phyloP scores from a whole-genome alignment of 768 basidiomycete genomes.

The Pulveroboletus sp. region DNA sequence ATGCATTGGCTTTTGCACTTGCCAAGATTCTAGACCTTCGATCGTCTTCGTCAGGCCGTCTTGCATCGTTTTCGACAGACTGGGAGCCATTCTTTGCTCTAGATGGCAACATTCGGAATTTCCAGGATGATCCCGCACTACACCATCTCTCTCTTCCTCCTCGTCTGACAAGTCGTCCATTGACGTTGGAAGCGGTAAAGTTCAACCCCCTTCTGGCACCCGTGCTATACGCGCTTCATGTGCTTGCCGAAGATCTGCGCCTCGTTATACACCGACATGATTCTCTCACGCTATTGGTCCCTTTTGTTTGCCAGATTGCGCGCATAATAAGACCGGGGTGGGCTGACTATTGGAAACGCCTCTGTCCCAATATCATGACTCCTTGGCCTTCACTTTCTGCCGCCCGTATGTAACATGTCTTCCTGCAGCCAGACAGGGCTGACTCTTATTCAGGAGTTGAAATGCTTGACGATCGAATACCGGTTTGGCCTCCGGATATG shows the following conservation, averaged over 20 bases:
- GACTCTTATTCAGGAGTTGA: slow-evolving; percentile 36
- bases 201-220: slow-evolving; percentile 51
- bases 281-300: slow-evolving; percentile 53
- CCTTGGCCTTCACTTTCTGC: slow-evolving; percentile 53
- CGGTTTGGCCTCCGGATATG: slow-evolving; percentile 77
- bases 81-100: slow-evolving; percentile 48
- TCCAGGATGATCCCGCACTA: slow-evolving; percentile 59
- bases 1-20: slow-evolving; percentile 52
- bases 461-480: slow-evolving; percentile 62
- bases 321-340: slow-evolving; percentile 72
- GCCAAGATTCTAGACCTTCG: slow-evolving; percentile 42
- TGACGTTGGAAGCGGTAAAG: slow-evolving; percentile 23
- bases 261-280: slow-evolving; percentile 53
- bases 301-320: slow-evolving; percentile 61
- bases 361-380: slow-evolving; percentile 60
- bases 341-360: slow-evolving; percentile 89
- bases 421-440: slow-evolving; percentile 1
- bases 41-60: slow-evolving; percentile 25
- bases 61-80: slow-evolving; percentile 19
- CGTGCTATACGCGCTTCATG: slow-evolving; percentile 72
- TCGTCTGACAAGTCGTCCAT: slow-evolving; percentile 23
- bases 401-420: slow-evolving; percentile 18
- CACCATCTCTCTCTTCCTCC: slow-evolving; percentile 39
- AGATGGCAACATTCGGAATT: slow-evolving; percentile 43
- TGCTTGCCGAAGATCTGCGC: slow-evolving; percentile 68